Evolutionary conservation across 2,329 filamentous ascomycete genomes (phyloP).

Genomic region (Penicillium sp.): DNA sequence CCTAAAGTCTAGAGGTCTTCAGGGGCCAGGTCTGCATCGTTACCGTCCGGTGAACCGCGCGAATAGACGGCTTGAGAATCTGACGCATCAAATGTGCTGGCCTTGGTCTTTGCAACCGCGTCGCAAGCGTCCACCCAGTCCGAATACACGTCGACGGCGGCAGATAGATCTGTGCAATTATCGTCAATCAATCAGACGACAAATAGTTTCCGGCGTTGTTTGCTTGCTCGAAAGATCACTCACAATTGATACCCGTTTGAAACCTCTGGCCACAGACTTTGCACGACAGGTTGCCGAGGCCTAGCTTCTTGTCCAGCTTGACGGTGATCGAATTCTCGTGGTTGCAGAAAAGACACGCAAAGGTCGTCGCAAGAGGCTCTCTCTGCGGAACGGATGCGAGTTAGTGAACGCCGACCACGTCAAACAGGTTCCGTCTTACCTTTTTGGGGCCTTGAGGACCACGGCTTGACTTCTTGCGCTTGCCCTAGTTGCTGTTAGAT

Average conservation of each 20-base stretch:
- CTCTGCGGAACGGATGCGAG: constrained; percentile 27
- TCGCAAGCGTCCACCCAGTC: constrained; percentile 98
- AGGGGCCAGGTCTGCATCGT: constrained; percentile 9
- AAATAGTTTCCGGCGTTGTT: background rate
- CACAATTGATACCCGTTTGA: constrained; percentile 90
- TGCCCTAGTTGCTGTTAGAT: constrained; percentile 58
- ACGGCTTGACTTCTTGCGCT: constrained; percentile 81
- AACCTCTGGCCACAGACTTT: constrained; percentile 93
- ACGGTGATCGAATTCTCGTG: constrained; percentile 90
- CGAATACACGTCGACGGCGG: constrained; percentile 89
- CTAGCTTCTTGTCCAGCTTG: constrained; percentile 89
- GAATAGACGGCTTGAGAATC: constrained; percentile 13
- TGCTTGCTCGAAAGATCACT: constrained; percentile 28
- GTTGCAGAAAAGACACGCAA: constrained; percentile 97
- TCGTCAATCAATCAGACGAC: background rate
- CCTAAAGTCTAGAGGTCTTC: background rate
- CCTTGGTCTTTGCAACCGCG: constrained; percentile 62
- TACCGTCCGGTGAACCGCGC: constrained; percentile 7
- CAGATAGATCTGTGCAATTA: constrained; percentile 68
- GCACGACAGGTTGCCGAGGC: constrained; percentile 79
- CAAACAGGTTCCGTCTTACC: constrained; percentile 46
- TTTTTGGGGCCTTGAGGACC: constrained; percentile 80
- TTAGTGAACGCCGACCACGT: constrained; percentile 5
- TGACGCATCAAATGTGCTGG: constrained; percentile 31
- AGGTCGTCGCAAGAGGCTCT: constrained; percentile 62